A percentile compares a stretch with the other conserved stretches of the same genome.
Conservation (phyloP, 169 alveolate species). For the Eimeria maxima region DNA sequence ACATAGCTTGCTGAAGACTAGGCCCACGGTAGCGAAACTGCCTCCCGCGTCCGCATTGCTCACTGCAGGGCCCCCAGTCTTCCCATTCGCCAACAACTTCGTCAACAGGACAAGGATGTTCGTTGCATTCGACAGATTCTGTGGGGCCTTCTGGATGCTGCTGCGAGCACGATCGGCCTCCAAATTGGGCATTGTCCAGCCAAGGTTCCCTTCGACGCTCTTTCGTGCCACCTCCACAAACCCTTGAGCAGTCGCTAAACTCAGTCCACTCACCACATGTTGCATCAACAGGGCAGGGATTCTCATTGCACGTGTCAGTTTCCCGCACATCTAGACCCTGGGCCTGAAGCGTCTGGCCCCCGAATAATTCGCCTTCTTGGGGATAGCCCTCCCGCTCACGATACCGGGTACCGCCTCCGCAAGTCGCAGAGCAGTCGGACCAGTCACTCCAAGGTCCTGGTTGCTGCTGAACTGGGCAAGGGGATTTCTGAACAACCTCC, state of each 20-base stretch:
- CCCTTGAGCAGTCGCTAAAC: constrained; percentile 85
- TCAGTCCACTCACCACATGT: constrained; percentile 78
- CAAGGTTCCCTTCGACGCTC: constrained; percentile 83
- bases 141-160: constrained; percentile 68
- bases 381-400: constrained; percentile 77
- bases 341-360: constrained; percentile 59
- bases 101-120: constrained; percentile 84
- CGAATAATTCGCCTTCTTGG: constrained; percentile 68
- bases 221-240: constrained; percentile 85
- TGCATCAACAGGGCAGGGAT: constrained; percentile 82
- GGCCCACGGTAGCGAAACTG: constrained; percentile 79
- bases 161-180: constrained; percentile 79
- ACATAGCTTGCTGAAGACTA: constrained; percentile 23
- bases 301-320: constrained; percentile 46
- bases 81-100: constrained; percentile 85
- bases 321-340: constrained; percentile 71
- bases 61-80: constrained; percentile 86
- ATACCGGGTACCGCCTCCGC: constrained; percentile 85
- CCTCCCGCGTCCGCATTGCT: constrained; percentile 84
- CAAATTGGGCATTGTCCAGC: constrained; percentile 59
- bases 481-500: constrained; percentile 17
- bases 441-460: constrained; percentile 85
- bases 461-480: constrained; percentile 71
- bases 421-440: constrained; percentile 86
- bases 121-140: constrained; percentile 31